Conservation (phyloP, 768 basidiomycete genomes). For the Nevesoporus exiguus region DNA sequence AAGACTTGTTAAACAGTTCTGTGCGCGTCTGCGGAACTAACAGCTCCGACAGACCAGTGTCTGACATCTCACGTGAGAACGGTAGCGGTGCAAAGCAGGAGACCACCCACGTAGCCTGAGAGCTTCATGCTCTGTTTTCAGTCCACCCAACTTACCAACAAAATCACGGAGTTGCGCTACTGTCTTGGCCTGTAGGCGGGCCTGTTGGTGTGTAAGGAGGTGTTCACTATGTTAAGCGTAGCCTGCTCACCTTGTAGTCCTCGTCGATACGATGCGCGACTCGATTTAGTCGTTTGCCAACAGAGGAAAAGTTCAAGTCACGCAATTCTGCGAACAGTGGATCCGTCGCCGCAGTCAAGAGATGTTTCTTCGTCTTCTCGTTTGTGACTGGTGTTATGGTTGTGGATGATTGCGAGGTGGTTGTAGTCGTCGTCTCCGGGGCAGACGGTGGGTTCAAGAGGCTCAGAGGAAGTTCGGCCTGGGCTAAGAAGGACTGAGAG, state of each 20-base stretch:
- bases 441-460: slow-evolving; percentile 57
- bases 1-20: slow-evolving; percentile 83
- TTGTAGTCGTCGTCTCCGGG: slow-evolving; percentile 36
- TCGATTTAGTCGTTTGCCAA: slow-evolving; percentile 77
- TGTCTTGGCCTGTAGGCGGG: slow-evolving; percentile 83
- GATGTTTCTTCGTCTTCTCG: slow-evolving; percentile 88
- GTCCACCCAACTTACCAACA: slow-evolving; percentile 89
- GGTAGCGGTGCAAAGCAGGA: background rate
- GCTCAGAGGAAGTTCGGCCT: slow-evolving; percentile 76
- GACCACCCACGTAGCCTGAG: slow-evolving; percentile 73
- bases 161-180: slow-evolving; percentile 91
- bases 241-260: slow-evolving; percentile 73
- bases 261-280: slow-evolving; percentile 84
- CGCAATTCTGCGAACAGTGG: slow-evolving; percentile 78
- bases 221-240: background rate
- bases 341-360: slow-evolving; percentile 74
- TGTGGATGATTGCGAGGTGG: slow-evolving; percentile 41
- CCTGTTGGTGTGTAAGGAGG: slow-evolving; percentile 39
- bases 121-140: slow-evolving; percentile 90
- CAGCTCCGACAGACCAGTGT: slow-evolving; percentile 92
- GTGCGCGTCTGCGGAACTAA: slow-evolving; percentile 81
- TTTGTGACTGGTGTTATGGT: slow-evolving; percentile 55
- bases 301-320: slow-evolving; percentile 89
- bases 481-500: slow-evolving; percentile 43
- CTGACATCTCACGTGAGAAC: slow-evolving; percentile 38